Evolutionary conservation across 805 yeast genomes (phyloP).

Genomic region (Cyberlindnera mycetangii): DNA sequence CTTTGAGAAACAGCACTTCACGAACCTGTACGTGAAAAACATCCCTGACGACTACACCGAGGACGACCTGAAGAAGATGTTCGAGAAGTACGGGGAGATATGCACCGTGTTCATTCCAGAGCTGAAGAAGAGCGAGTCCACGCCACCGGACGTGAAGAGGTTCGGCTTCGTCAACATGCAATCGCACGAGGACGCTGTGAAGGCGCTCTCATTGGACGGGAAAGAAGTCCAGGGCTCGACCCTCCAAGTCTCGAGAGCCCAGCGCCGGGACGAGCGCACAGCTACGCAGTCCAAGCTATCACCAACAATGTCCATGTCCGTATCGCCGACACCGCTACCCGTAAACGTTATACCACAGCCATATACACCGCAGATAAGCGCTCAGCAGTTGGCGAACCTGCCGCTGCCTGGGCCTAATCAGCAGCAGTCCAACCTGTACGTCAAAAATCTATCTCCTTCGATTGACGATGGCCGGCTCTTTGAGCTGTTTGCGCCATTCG

Average conservation of each 20-base stretch:
- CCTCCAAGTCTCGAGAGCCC: constrained; percentile 43
- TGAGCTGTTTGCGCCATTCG: constrained; percentile 40
- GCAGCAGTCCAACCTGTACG: constrained; percentile 69
- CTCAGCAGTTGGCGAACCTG: constrained; percentile 11
- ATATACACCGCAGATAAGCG: constrained; percentile 1
- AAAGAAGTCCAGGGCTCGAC: constrained; percentile 33
- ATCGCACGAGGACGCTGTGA: constrained; percentile 43
- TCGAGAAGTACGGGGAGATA: constrained; percentile 47
- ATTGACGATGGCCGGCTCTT: constrained; percentile 50
- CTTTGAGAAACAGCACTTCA: constrained; percentile 43
- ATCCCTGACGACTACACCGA: constrained; percentile 39
- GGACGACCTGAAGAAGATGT: constrained; percentile 38
- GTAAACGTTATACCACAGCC: constrained; percentile 4
- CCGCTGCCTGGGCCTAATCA: constrained; percentile 45
- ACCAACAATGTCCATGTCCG: constrained; percentile 2
- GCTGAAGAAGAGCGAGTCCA: neutral
- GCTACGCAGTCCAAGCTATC: neutral
- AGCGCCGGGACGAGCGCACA: constrained; percentile 36
- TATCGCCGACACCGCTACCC: constrained; percentile 4
- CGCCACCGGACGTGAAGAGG: constrained; percentile 6
- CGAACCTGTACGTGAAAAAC: constrained; percentile 49
- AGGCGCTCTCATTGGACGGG: constrained; percentile 47
- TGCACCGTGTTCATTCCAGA: constrained; percentile 53
- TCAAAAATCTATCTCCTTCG: constrained; percentile 52
- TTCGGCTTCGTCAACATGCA: constrained; percentile 52